A percentile compares a stretch with the other conserved stretches of the same genome.
These are phyloP conservation scores for Cochliopodium minus DNA, from an alignment of 208 protist genomes.

Conservation along the genomic window DNA sequence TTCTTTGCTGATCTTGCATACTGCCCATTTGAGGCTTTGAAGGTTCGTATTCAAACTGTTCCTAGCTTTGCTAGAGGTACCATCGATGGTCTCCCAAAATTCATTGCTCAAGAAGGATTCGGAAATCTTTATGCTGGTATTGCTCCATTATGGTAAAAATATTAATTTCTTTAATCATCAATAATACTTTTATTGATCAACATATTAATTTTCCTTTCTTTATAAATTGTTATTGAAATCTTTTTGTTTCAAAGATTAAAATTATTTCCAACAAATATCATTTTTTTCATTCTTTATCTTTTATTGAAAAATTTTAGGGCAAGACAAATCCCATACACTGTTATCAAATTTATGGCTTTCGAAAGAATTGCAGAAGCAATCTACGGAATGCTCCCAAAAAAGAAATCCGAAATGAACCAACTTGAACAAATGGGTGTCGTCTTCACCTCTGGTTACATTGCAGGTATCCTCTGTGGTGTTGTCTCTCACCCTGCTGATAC, in stretches of 20 bases:
- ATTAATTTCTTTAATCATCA: too few relatives aligned
- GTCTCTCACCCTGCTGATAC: conserved; percentile 86
- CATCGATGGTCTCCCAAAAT: conserved; percentile 7
- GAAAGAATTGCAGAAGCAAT: conserved; percentile 37
- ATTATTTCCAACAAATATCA: too few relatives aligned
- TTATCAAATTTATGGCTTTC: conserved; percentile 56
- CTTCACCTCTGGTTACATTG: conserved; percentile 73
- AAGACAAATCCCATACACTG: conserved; percentile 65
- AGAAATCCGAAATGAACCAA: not conserved
- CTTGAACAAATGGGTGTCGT: conserved; percentile 43
- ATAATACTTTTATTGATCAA: too few relatives aligned
- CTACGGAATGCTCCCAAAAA: conserved; percentile 19
- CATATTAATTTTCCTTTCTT: too few relatives aligned
- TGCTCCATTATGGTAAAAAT: conserved; percentile 13
- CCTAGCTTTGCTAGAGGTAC: conserved; percentile 18
- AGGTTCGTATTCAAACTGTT: conserved; percentile 70
- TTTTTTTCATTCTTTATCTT: too few relatives aligned
- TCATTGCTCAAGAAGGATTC: conserved; percentile 7
- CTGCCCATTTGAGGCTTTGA: conserved; percentile 77
- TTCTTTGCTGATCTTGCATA: conserved; percentile 84
- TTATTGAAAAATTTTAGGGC: too few relatives aligned
- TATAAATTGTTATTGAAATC: too few relatives aligned
- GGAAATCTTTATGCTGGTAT: conserved; percentile 13
- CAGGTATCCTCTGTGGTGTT: conserved; percentile 74
- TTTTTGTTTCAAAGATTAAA: too few relatives aligned